A percentile compares a stretch with the other conserved stretches of the same genome.
Conservation (phyloP, 2,329 filamentous ascomycete species). For the Claviceps africana region DNA sequence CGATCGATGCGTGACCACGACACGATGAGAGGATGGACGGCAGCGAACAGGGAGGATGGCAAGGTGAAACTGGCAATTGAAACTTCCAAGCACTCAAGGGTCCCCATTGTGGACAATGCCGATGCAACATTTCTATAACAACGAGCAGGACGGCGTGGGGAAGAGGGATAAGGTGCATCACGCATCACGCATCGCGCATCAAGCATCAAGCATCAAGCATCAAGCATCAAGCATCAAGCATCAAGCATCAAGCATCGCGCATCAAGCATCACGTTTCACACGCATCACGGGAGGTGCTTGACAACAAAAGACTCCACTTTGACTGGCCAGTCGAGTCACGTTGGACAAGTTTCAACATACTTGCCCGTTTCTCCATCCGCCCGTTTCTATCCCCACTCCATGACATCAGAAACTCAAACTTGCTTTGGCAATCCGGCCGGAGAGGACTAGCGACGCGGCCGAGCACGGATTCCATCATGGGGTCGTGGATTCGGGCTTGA, state of each 20-base stretch:
- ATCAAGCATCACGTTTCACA: too few species aligned
- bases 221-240: background rate
- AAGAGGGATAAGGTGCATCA: background rate
- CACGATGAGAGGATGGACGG: background rate
- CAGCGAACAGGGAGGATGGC: background rate
- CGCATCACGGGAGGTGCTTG: background rate
- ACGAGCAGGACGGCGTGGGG: background rate
- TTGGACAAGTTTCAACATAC: background rate
- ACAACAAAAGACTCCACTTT: background rate
- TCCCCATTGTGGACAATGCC: background rate
- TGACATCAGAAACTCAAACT: background rate
- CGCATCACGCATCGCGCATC: too few species aligned
- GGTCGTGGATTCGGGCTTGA: too few species aligned
- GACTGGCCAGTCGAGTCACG: background rate
- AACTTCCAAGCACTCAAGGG: background rate
- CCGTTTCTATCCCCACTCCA: background rate
- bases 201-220: background rate
- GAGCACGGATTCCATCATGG: too few species aligned
- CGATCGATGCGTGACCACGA: background rate
- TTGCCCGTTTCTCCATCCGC: background rate
- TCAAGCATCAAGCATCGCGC: too few species aligned
- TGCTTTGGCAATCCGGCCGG: background rate
- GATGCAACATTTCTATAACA: background rate
- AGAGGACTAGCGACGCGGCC: background rate
- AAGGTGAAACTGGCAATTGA: background rate